These are phyloP conservation scores for Endoconidiophora polonica DNA, from an alignment of 2,329 filamentous ascomycete species.

Conservation along the genomic window DNA sequence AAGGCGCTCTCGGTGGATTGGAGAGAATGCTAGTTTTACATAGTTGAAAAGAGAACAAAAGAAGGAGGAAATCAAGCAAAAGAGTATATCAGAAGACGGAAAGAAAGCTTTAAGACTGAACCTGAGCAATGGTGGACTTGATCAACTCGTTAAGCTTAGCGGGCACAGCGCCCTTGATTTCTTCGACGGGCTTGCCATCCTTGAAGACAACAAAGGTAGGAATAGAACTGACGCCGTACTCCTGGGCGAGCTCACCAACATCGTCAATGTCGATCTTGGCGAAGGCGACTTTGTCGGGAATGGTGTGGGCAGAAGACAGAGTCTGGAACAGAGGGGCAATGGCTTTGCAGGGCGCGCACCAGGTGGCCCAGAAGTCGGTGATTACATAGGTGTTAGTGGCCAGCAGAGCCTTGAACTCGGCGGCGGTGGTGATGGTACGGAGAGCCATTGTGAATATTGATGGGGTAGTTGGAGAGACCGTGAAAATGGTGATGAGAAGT, in stretches of 20 bases:
- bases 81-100: too few species aligned
- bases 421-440: slow-evolving; percentile 18
- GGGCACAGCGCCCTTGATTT: slow-evolving; percentile 14
- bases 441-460: slow-evolving; percentile 2
- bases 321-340: slow-evolving; percentile 38
- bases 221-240: slow-evolving; percentile 37
- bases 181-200: slow-evolving; percentile 24
- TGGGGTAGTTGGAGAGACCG: not conserved
- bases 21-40: too few species aligned
- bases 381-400: slow-evolving; percentile 32
- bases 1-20: too few species aligned
- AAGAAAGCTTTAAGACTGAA: slow-evolving; percentile 17
- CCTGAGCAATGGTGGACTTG: slow-evolving; percentile 15
- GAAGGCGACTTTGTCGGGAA: slow-evolving; percentile 31
- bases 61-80: too few species aligned
- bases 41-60: too few species aligned
- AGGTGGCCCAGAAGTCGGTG: slow-evolving; percentile 41
- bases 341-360: slow-evolving; percentile 44
- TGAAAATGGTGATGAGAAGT: too few species aligned
- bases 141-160: slow-evolving; percentile 13
- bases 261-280: slow-evolving; percentile 44
- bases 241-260: slow-evolving; percentile 30
- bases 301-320: slow-evolving; percentile 25
- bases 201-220: slow-evolving; percentile 46
- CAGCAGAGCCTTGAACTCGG: slow-evolving; percentile 34